phyloP scores from a whole-genome alignment of 192 early-diverging fungal species.

The Gorgonomyces haynaldii region DNA sequence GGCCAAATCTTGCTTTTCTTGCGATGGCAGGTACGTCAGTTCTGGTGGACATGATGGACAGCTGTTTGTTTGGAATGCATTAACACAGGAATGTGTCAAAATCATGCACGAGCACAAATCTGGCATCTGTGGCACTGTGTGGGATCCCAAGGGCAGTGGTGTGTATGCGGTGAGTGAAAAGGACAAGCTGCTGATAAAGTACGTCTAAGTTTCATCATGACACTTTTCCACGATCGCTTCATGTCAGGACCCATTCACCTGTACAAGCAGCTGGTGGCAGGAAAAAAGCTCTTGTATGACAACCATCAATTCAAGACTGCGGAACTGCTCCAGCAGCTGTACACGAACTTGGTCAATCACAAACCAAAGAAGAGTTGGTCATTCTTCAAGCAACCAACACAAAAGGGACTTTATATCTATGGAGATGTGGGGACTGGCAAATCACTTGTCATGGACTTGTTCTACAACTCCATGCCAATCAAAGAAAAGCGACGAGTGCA shows the following conservation, averaged over 20 bases:
- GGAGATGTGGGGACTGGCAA: constrained; percentile 55
- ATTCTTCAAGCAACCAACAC: constrained; percentile 1
- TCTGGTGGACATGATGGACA: constrained; percentile 72
- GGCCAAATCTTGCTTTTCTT: constrained; percentile 72
- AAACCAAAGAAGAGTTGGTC: constrained; percentile 24
- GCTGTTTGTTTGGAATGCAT: constrained; percentile 71
- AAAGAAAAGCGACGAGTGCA: constrained; percentile 76
- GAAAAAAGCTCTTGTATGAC: constrained; percentile 50
- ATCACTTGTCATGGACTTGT: constrained; percentile 43
- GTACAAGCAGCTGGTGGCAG: constrained; percentile 34
- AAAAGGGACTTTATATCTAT: constrained; percentile 31
- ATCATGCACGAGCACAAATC: constrained; percentile 38
- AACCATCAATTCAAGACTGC: constrained; percentile 58
- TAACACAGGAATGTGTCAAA: constrained; percentile 55
- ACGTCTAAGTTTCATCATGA: no score
- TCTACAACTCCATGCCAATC: constrained; percentile 68
- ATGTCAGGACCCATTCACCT: constrained; percentile 33
- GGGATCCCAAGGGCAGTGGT: constrained; percentile 23
- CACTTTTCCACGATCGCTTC: no score
- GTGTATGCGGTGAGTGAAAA: constrained; percentile 20
- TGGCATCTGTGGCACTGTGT: constrained; percentile 28
- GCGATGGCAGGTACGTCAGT: constrained; percentile 68
- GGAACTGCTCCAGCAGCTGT: constrained; percentile 49
- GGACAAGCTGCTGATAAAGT: no score
- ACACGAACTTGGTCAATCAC: constrained; percentile 49